Evolutionary conservation across 371 early-diverging fungal species (phyloP).

Genomic region (Mortierella sp.): DNA sequence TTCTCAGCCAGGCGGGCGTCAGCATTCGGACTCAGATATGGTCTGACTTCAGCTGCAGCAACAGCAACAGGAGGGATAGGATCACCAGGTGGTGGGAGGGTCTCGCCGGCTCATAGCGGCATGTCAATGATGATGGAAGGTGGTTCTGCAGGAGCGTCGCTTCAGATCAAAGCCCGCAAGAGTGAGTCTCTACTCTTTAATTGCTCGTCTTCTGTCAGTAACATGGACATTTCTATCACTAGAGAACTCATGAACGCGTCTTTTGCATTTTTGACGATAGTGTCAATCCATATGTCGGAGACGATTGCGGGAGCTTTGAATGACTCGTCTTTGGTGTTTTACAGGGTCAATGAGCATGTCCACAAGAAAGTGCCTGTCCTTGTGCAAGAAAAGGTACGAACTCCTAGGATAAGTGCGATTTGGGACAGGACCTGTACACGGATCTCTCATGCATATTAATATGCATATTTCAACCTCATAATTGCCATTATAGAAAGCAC

Average conservation of each 20-base stretch:
- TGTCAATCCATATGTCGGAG: conserved; percentile 36
- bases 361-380: conserved; percentile 50
- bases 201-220: not conserved
- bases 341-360: conserved; percentile 49
- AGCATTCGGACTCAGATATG: conserved; percentile 32
- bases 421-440: no score
- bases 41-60: conserved; percentile 9
- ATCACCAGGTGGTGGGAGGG: conserved; percentile 5
- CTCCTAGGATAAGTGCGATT: not conserved
- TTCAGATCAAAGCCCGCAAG: conserved; percentile 39
- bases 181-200: conserved; percentile 12
- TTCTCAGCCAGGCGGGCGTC: conserved; percentile 29
- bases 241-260: not conserved
- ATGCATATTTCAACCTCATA: not conserved
- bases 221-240: not conserved
- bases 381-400: conserved; percentile 44
- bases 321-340: conserved; percentile 39
- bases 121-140: conserved; percentile 40
- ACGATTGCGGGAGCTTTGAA: conserved; percentile 35
- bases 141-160: conserved; percentile 9
- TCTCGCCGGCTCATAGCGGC: conserved; percentile 40
- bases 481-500: conserved; percentile 23
- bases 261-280: not conserved
- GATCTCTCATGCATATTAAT: not conserved
- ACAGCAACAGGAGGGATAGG: not conserved